Evolutionary conservation across 2,329 filamentous ascomycete species (phyloP), one percentile per base, ranked within the genome.

Genomic region (Madurella fahalii): DNA sequence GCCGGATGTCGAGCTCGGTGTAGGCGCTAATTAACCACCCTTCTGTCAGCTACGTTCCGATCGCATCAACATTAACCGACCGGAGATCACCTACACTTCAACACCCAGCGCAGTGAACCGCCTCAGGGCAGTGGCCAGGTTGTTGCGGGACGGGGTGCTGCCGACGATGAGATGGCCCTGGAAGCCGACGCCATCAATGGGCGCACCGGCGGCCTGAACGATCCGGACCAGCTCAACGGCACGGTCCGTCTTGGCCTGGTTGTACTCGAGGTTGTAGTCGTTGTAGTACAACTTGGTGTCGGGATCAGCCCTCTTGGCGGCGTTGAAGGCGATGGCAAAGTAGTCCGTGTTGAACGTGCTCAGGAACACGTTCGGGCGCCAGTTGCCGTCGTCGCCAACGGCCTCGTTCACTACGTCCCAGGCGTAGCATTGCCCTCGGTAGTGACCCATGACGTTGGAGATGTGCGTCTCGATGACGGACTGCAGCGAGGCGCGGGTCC

Each of bases 331-430:
- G 41, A 82, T 72, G 11, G 76, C 71, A 52, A 86, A 76, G 68
- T 79, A 87, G 41, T 75, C 73, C 11, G 76, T 75, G 18, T 82
- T 81, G 16, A 86, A 75, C 32, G 75, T 75, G 31, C 74, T 67
- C 67, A 77, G 77, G 69, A 83, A 86, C 57, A 84, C 74, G 52
- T 69, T 74, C 54, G 72, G 63, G 53, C 81, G 73, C 68, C 73
- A 80, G 8, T 72, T 75, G 13, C 80, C 81, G 60, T 80, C 76
- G 17, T 85, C 83, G 54, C 78, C 75, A 40, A 84, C 73, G 4
- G 77, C 79, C 71, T 87, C 83, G 66, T 87, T 87, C 20, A 85
- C 76, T 0, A 87, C 83, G 53, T 87, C 83, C 83, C 83, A 87
- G 31, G 77, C 75, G 65, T 81, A 81, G 68, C 83, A 84, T 61